phyloP scores from a whole-genome alignment of 179 eudicot genomes.

The Beta corolliflora region DNA sequence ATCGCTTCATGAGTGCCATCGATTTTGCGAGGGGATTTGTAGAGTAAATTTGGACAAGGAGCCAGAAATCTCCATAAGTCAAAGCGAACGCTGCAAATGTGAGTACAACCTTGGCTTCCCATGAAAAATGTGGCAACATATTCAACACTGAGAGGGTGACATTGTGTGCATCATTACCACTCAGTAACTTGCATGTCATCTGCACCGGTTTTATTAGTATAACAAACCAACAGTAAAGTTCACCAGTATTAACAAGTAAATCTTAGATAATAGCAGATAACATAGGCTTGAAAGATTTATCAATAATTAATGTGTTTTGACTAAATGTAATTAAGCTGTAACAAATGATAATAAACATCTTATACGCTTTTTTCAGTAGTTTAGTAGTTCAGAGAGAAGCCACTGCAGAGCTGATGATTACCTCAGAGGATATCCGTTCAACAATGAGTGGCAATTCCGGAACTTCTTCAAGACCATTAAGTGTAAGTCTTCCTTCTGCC shows the following conservation, averaged over 20 bases:
- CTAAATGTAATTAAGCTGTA: not conserved
- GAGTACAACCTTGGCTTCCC: constrained; percentile 73
- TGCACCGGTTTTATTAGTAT: constrained; percentile 19
- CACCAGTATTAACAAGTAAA: not conserved
- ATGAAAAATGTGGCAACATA: constrained; percentile 44
- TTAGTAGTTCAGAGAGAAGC: not conserved
- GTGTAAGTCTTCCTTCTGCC: constrained; percentile 17
- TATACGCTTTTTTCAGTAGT: not conserved
- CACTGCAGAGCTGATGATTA: constrained; percentile 1
- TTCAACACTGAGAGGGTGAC: constrained; percentile 50
- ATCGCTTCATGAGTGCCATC: constrained; percentile 65
- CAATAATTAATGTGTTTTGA: not conserved
- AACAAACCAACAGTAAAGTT: not conserved
- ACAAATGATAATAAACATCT: not conserved
- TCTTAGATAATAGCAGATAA: not conserved
- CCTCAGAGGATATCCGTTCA: constrained; percentile 56
- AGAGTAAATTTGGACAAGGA: constrained; percentile 54
- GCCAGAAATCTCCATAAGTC: constrained; percentile 70
- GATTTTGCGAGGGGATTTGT: constrained; percentile 65
- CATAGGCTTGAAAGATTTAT: not conserved
- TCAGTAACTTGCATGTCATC: constrained; percentile 43
- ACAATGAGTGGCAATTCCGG: constrained; percentile 47
- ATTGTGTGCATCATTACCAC: constrained; percentile 51
- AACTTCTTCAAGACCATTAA: constrained; percentile 37
- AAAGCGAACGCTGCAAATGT: constrained; percentile 66